phyloP scores from a whole-genome alignment of 2,329 filamentous ascomycete genomes.

The Neopestalotiopsis sp. region DNA sequence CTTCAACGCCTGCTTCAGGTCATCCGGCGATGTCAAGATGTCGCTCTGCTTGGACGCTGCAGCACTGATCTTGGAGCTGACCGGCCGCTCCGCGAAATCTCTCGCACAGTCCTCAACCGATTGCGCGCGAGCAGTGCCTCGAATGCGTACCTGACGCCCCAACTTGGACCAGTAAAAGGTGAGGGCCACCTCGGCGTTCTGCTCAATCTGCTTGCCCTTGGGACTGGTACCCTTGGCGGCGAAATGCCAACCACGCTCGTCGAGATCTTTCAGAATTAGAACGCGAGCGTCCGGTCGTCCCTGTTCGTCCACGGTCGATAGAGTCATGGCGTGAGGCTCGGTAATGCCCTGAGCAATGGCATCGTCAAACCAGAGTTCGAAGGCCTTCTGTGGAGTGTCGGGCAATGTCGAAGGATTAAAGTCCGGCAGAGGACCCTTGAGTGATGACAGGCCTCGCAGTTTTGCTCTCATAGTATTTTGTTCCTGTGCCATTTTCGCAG shows the following conservation, averaged over 20 bases:
- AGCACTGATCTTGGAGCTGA: slow-evolving; percentile 10
- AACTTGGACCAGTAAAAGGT: slow-evolving; percentile 12
- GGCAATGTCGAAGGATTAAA: neutral
- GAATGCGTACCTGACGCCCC: slow-evolving; percentile 11
- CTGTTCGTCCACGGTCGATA: slow-evolving; percentile 3
- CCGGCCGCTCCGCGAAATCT: neutral
- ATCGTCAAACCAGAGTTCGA: slow-evolving; percentile 6
- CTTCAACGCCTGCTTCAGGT: neutral
- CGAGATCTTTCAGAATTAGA: slow-evolving; percentile 11
- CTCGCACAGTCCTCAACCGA: slow-evolving; percentile 5
- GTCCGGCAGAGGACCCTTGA: slow-evolving; percentile 8
- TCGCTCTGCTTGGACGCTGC: slow-evolving; percentile 9
- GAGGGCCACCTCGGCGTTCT: slow-evolving; percentile 7
- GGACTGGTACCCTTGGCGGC: slow-evolving; percentile 5
- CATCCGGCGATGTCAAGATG: neutral
- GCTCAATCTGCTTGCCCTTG: slow-evolving; percentile 7
- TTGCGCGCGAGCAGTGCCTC: neutral
- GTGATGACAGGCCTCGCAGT: slow-evolving; percentile 1
- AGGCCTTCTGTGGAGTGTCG: slow-evolving; percentile 1
- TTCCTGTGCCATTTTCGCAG: neutral
- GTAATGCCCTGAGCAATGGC: slow-evolving; percentile 7
- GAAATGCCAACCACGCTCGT: slow-evolving; percentile 13
- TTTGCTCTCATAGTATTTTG: neutral
- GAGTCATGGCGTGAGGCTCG: slow-evolving; percentile 12
- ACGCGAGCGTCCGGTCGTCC: slow-evolving; percentile 8